Evolutionary conservation across 2,329 filamentous ascomycete species (phyloP), one percentile per base, ranked within the genome.

Genomic region (Hysterium pulicare): DNA sequence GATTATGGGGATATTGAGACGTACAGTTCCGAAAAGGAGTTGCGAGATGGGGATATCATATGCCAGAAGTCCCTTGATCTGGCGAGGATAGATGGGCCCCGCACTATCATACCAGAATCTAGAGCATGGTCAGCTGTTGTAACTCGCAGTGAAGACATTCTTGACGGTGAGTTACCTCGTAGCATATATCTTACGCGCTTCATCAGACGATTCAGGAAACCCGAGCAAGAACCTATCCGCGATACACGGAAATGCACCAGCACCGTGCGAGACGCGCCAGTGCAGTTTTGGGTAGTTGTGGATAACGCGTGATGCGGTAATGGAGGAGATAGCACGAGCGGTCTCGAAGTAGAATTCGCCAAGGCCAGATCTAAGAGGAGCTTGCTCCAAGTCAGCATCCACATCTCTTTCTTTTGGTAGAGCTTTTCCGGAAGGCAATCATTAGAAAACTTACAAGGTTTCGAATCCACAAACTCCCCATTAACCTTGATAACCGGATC

Each of bases 321-420:
- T 54, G 22, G 55, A 59, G 1, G 58, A 64, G 21, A 67, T 54
- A 15, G 62, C 62, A 8, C 63, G 50, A 1, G 62, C 63, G 5
- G 61, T 67, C 39, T 67, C 63, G 36, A 65, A 67, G 46, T 67
- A 67, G 39, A 67, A 65, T 21, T 67, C 63, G 5, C 61, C 62
- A 0, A 66, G 47, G 10, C 62, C 63, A 3, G 61, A 60, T 5
- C 62, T 55, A 2, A 66, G 49, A 1, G 61, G 59, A 34, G 62
- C 62, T 66, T 22, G 15, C 33, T 30, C 5, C 13, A 15, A 2
- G 15, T 41, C 28, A 41, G 33, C 16, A 15, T 15, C 23, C 9
- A 6, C 24, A n/a, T n/a, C n/a, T n/a, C n/a, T n/a, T n/a, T n/a
- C n/a, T n/a, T n/a, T n/a, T n/a, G n/a, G n/a, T n/a, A n/a, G n/a